Percentiles rank a stretch among this genome's conserved stretches.
Conservation (phyloP, 1,139 yeast species). For the Taphrina communis region DNA sequence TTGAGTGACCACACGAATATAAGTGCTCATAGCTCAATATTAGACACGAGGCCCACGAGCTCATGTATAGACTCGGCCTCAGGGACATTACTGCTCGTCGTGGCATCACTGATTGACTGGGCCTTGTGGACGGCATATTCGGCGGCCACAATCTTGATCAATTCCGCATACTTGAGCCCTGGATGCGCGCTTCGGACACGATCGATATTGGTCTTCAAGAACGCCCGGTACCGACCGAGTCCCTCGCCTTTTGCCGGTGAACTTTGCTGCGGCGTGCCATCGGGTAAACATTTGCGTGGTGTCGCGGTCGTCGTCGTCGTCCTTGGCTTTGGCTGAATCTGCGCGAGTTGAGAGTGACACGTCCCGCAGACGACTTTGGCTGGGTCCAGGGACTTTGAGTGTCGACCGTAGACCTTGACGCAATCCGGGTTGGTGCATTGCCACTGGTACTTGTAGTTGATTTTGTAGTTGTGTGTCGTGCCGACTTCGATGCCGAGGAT, state of each 20-base stretch:
- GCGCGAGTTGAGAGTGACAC: conserved; percentile 29
- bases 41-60: background rate
- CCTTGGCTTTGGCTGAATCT: conserved; percentile 34
- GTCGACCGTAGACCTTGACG: conserved; percentile 38
- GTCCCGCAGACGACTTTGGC: conserved; percentile 28
- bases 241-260: conserved; percentile 24
- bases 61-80: background rate
- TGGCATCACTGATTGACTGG: background rate
- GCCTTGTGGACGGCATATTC: conserved; percentile 14
- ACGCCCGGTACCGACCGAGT: conserved; percentile 27
- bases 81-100: background rate
- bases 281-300: background rate
- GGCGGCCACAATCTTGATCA: conserved; percentile 32
- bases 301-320: background rate
- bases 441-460: conserved; percentile 42
- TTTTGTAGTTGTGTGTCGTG: conserved; percentile 41
- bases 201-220: conserved; percentile 25
- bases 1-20: background rate
- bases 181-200: conserved; percentile 21
- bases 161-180: conserved; percentile 29
- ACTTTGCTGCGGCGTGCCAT: background rate
- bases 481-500: conserved; percentile 34
- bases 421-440: conserved; percentile 31
- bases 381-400: conserved; percentile 41
- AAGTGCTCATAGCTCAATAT: background rate